Evolutionary conservation across 2,329 filamentous ascomycete species (phyloP).

Genomic region (Trichophyton verrucosum): DNA sequence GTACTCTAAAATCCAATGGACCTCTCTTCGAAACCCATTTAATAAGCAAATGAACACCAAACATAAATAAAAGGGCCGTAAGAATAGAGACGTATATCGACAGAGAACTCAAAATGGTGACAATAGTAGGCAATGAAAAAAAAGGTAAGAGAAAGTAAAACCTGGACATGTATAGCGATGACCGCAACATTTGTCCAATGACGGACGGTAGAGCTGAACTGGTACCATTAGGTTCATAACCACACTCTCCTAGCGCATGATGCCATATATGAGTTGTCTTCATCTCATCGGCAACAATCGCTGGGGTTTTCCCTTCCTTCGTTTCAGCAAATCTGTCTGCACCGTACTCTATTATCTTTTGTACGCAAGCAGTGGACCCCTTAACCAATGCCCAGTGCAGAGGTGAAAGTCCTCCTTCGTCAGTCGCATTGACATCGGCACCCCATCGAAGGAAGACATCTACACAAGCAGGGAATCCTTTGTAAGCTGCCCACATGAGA

Average conservation of each 20-base stretch:
- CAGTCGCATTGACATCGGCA: slow-evolving; percentile 76
- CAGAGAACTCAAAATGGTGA: slow-evolving; percentile 61
- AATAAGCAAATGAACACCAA: slow-evolving; percentile 60
- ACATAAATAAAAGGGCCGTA: slow-evolving; percentile 51
- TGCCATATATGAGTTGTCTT: slow-evolving; percentile 75
- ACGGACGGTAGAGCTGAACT: slow-evolving; percentile 59
- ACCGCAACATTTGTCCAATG: slow-evolving; percentile 60
- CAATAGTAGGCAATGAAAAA: slow-evolving; percentile 55
- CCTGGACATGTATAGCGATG: slow-evolving; percentile 62
- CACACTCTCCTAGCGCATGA: slow-evolving; percentile 67
- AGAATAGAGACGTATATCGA: slow-evolving; percentile 68
- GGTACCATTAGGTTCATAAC: slow-evolving; percentile 68
- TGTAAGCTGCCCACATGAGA: slow-evolving; percentile 98
- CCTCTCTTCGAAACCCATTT: slow-evolving; percentile 69
- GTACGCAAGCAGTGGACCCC: slow-evolving; percentile 74
- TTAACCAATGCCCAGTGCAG: slow-evolving; percentile 95
- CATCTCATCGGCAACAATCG: slow-evolving; percentile 76
- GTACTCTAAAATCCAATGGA: slow-evolving; percentile 73
- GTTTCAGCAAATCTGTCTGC: slow-evolving; percentile 87
- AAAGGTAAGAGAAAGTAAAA: slow-evolving; percentile 90
- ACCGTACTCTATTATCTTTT: slow-evolving; percentile 91
- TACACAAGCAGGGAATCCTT: slow-evolving; percentile 83
- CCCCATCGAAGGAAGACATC: slow-evolving; percentile 91
- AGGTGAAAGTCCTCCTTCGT: slow-evolving; percentile 88
- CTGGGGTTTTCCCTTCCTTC: slow-evolving; percentile 77